Percentiles rank a stretch among this genome's conserved stretches.
Conservation (phyloP, 2,329 filamentous ascomycete genomes). For the Calonectria naviculata region DNA sequence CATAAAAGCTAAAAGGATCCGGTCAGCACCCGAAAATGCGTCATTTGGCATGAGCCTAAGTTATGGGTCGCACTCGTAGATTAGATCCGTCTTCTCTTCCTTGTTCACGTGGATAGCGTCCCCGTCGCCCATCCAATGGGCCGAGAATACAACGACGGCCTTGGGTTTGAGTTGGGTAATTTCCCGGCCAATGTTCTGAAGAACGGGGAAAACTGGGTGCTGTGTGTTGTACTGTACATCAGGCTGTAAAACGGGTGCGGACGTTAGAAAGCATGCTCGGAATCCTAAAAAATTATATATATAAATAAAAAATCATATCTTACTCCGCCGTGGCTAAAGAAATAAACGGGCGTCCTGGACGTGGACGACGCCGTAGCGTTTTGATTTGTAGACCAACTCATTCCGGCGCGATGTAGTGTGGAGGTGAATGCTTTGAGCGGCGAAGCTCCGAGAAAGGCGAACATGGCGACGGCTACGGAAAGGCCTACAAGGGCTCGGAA, state of each 20-base stretch:
- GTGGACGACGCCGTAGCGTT: slow-evolving; percentile 11
- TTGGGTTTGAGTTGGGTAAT: slow-evolving; percentile 79
- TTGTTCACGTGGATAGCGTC: slow-evolving; percentile 73
- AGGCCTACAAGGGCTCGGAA: slow-evolving; percentile 34
- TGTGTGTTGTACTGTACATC: slow-evolving; percentile 75
- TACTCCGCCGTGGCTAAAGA: slow-evolving; percentile 63
- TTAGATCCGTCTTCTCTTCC: slow-evolving; percentile 71
- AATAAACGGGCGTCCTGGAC: slow-evolving; percentile 55
- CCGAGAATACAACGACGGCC: slow-evolving; percentile 81
- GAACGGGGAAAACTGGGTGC: slow-evolving; percentile 74
- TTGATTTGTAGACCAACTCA: slow-evolving; percentile 29
- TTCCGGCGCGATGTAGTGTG: slow-evolving; percentile 34
- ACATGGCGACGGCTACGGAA: slow-evolving; percentile 34
- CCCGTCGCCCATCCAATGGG: slow-evolving; percentile 76
- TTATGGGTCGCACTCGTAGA: slow-evolving; percentile 68
- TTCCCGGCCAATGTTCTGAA: slow-evolving; percentile 74
- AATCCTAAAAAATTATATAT: neutral
- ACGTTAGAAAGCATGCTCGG: neutral
- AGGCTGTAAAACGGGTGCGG: slow-evolving; percentile 52
- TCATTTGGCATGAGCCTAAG: neutral
- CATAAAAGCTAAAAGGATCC: slow-evolving; percentile 66
- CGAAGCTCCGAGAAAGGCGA: slow-evolving; percentile 35
- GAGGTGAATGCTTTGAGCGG: slow-evolving; percentile 35
- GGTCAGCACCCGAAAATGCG: slow-evolving; percentile 30
- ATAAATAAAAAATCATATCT: slow-evolving; percentile 29